Base-by-base conservation (phyloP, 148 eudicot genomes). In the Euryodendron excelsum region DNA sequence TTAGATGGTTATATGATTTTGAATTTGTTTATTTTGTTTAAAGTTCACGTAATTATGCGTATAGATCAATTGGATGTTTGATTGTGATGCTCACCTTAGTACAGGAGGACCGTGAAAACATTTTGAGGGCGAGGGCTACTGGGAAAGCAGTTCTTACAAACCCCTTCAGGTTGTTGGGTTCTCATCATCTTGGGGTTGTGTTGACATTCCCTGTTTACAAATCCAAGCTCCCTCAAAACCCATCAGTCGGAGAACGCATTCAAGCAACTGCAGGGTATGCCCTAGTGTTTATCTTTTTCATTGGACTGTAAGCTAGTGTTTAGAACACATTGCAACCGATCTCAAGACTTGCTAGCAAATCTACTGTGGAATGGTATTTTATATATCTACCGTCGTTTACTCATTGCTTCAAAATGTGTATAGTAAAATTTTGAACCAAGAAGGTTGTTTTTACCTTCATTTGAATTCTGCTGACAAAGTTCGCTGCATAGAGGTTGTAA, bases 171-270 rank as follows among this genome's bases (percentile, higher is more conserved):
- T 75, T 91, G 80, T 74, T 91, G 55, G 88, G 90, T 58, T 88
- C 92, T 70, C 88, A 89, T 79, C 92, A 89, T 82, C 91, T 89
- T 28, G 95, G 95, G 76, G 95, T 91, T 73, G 92, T 91, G 37
- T 77, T 89, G 85, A 91, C 94, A 13, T 86, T 89, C 72, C 89
- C 94, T 37, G 94, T 91, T 74, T 91, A 91, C 88, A 88, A 86
- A 75, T 83, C 79, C 70, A 83, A 84, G 77, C 91, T 91, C 39
- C 79, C 88, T 5, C 56, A 80, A 28, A 89, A 80, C 44, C 90
- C 94, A 12, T 78, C 94, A 0, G 88, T 76, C 44, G 75, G 82
- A 25, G 87, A 89, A 77, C 86, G 91, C 13, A 82, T 86, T 50
- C 78, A 82, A 74, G 92, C 89, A 73, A 89, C 92, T 34, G 87